Base-by-base conservation (phyloP, 768 basidiomycete genomes). In the Boletus rubescentipes region DNA sequence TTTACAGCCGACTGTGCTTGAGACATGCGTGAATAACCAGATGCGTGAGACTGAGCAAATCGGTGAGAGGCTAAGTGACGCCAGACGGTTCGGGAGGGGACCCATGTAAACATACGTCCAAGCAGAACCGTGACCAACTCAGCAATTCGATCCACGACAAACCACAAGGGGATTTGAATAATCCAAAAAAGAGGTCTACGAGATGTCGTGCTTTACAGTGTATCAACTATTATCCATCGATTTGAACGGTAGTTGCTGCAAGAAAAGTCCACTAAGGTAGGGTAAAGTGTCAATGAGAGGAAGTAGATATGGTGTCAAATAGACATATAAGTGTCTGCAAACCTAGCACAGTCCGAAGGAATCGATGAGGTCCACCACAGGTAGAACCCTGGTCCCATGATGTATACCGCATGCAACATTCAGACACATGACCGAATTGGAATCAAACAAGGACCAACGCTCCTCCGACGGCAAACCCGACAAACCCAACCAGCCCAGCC, bases 401-500 rank as follows among this genome's bases (percentile, higher is more conserved):
- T 57, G 51, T 57, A 57, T 66, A 58, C 44, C 40, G 40, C 23
- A 52, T 56, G 55, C 40, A 51, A 53, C 20, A 52, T 18, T 32
- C 23, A 54, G 55, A 51, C 18, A 46, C 43, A 40, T 9, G 41
- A 39, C 40, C 52, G 15, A 53, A 44, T 41, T 38, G 42, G 46
- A 53, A 58, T 67, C 75, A 84, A 53, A 79, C 62, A 31, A 77
- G 66, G 50, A 79, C 67, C 62, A 84, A 58, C 29, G 66, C 76
- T 4, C 79, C 83, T 30, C 80, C 82, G 20, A 83, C 67, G 11
- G 75, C 67, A n/a, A 78, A 64, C 5, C 75, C 80, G n/a, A 73
- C 72, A 6, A 78, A 40, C 8, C 75, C 70, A 15, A 81, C 73
- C 38, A 80, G 52, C 14, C 79, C 54, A 6, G 76, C 71, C 54